A percentile compares a stretch with the other conserved stretches of the same genome.
phyloP scores from a whole-genome alignment of 768 basidiomycete species.

The Boletus speciosus region DNA sequence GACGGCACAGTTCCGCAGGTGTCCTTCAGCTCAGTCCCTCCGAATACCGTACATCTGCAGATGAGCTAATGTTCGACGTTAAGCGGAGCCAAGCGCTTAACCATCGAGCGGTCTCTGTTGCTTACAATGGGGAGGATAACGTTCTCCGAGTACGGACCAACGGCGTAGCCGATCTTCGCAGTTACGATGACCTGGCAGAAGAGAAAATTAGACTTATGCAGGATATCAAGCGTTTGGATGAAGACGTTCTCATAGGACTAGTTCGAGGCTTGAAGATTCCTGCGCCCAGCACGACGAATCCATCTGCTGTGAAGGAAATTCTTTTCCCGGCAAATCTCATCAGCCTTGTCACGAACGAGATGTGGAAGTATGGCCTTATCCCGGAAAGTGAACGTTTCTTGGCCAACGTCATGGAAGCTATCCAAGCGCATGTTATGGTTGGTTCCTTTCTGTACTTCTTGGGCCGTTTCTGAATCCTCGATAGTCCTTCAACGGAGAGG shows the following conservation, averaged over 20 bases:
- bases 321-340: slow-evolving; percentile 99
- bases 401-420: slow-evolving; percentile 97
- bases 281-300: slow-evolving; percentile 81
- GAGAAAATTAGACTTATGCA: slow-evolving; percentile 95
- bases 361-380: slow-evolving; percentile 99
- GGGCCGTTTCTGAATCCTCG: slow-evolving; percentile 4
- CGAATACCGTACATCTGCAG: slow-evolving; percentile 70
- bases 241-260: slow-evolving; percentile 88
- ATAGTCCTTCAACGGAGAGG: slow-evolving; percentile 88
- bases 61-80: slow-evolving; percentile 72
- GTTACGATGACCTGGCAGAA: slow-evolving; percentile 86
- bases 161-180: slow-evolving; percentile 67
- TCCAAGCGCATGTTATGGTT: slow-evolving; percentile 98
- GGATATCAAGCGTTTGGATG: slow-evolving; percentile 84
- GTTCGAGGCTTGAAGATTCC: slow-evolving; percentile 93
- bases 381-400: slow-evolving; percentile 96
- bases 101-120: slow-evolving; percentile 85
- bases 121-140: slow-evolving; percentile 79
- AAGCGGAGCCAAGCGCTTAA: slow-evolving; percentile 69
- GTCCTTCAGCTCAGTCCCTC: slow-evolving; percentile 58
- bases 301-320: slow-evolving; percentile 94
- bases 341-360: slow-evolving; percentile 97
- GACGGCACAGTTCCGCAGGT: slow-evolving; percentile 84
- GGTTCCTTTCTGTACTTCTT: slow-evolving; percentile 29
- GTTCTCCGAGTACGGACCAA: slow-evolving; percentile 60